These are phyloP conservation scores for Chlamydomonas sp. DNA, from an alignment of 139 green algal species.

Conservation along the genomic window DNA sequence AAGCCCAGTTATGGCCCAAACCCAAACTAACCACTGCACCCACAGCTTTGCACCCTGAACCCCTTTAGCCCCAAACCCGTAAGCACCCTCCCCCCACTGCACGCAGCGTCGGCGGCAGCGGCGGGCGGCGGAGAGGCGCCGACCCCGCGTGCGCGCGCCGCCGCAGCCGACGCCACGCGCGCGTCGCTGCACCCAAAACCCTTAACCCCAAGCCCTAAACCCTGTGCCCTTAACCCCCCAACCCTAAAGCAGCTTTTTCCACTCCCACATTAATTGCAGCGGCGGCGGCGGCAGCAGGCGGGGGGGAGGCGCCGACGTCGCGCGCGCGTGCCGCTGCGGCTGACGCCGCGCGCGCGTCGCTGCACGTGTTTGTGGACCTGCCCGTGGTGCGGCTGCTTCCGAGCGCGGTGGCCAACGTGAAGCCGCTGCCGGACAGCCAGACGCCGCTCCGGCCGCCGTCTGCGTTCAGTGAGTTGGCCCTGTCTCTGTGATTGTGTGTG, in stretches of 20 bases:
- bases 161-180: background rate
- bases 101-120: background rate
- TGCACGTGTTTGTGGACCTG: slow-evolving; percentile 4
- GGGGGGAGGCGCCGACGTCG: background rate
- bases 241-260: too few relatives aligned
- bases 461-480: slow-evolving; percentile 10
- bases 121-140: background rate
- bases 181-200: too few relatives aligned
- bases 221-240: too few relatives aligned
- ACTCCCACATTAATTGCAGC: too few relatives aligned
- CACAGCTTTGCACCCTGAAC: too few relatives aligned
- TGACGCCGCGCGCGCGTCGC: background rate
- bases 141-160: background rate
- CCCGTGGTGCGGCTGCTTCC: slow-evolving; percentile 1
- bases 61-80: too few relatives aligned
- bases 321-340: background rate
- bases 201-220: too few relatives aligned
- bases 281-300: background rate
- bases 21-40: too few relatives aligned
- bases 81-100: too few relatives aligned
- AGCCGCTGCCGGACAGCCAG: background rate
- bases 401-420: background rate
- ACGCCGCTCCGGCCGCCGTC: background rate
- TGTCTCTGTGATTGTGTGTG: background rate
- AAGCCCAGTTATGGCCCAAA: too few relatives aligned